Percentiles rank a stretch among this genome's conserved stretches.
These are phyloP conservation scores for Bretschneidera sinensis DNA, from an alignment of 345 rosid species.

Conservation along the genomic window DNA sequence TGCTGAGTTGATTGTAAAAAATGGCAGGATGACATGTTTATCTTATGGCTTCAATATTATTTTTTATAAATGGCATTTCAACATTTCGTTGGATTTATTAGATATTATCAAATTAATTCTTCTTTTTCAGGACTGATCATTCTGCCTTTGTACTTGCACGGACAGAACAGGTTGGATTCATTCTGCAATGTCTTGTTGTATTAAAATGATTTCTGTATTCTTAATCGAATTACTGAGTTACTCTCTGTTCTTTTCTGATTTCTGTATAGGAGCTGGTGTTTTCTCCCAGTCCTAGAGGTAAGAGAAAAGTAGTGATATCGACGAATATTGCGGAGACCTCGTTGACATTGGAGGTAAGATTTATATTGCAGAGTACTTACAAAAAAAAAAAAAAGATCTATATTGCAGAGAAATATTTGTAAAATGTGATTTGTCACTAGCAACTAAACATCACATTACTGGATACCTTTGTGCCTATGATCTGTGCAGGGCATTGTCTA, in stretches of 20 bases:
- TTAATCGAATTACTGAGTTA: conserved; percentile 6
- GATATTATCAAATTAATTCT: conserved; percentile 13
- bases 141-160: conserved; percentile 79
- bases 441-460: conserved; percentile 6
- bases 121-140: conserved; percentile 62
- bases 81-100: conserved; percentile 5
- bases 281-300: conserved; percentile 84
- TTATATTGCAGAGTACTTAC: too few species aligned
- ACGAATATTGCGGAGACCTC: conserved; percentile 97
- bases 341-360: conserved; percentile 84
- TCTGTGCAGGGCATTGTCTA: conserved; percentile 78
- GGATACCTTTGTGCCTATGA: conserved; percentile 15
- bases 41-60: too few species aligned
- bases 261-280: conserved; percentile 62
- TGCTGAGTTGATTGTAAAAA: conserved; percentile 6
- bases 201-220: conserved; percentile 1
- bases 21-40: background rate
- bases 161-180: conserved; percentile 58
- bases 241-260: conserved; percentile 8
- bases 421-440: conserved; percentile 7
- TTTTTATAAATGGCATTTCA: too few species aligned
- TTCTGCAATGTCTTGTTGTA: background rate
- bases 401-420: background rate
- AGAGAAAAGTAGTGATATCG: conserved; percentile 88
- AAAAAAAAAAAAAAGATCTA: too few species aligned